Evolutionary conservation across 108 stramenopile genomes (phyloP).

Genomic region (Fistulifera pelliculosa): DNA sequence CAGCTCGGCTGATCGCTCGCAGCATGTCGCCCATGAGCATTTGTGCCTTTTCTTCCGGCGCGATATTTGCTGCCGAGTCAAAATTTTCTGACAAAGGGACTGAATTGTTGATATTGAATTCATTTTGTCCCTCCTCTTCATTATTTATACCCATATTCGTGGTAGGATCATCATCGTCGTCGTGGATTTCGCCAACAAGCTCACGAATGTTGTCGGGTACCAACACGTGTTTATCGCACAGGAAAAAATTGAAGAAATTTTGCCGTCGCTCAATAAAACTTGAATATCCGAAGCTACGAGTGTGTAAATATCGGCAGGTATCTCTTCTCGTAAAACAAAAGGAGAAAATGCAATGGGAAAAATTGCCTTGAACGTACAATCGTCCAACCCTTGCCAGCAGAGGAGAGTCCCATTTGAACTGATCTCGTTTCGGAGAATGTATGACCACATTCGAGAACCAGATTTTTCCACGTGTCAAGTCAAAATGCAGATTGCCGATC

Average conservation of each 20-base stretch:
- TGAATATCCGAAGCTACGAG: constrained; percentile 37
- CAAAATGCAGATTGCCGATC: constrained; percentile 31
- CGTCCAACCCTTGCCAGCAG: constrained; percentile 38
- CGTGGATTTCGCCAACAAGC: not conserved
- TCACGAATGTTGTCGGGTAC: not conserved
- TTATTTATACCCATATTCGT: too few relatives aligned
- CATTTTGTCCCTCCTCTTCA: too few relatives aligned
- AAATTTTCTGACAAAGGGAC: too few relatives aligned
- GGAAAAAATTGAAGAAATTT: constrained; percentile 47
- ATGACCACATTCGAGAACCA: constrained; percentile 30
- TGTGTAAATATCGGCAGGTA: constrained; percentile 34
- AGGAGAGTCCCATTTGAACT: constrained; percentile 51
- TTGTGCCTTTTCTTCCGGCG: constrained; percentile 27
- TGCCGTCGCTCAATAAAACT: constrained; percentile 50
- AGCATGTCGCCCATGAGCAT: constrained; percentile 40
- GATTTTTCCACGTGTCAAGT: constrained; percentile 30
- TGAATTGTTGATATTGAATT: too few relatives aligned
- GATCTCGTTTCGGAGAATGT: constrained; percentile 34
- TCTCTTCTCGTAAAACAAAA: constrained; percentile 14
- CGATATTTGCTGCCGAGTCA: too few relatives aligned
- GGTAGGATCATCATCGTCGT: too few relatives aligned
- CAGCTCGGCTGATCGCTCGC: constrained; percentile 38
- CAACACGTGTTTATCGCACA: constrained; percentile 22
- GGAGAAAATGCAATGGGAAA: constrained; percentile 9
- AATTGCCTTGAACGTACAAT: constrained; percentile 27